Base-by-base conservation (phyloP, 2,329 filamentous ascomycete genomes). In the Aspergillus versicolor region DNA sequence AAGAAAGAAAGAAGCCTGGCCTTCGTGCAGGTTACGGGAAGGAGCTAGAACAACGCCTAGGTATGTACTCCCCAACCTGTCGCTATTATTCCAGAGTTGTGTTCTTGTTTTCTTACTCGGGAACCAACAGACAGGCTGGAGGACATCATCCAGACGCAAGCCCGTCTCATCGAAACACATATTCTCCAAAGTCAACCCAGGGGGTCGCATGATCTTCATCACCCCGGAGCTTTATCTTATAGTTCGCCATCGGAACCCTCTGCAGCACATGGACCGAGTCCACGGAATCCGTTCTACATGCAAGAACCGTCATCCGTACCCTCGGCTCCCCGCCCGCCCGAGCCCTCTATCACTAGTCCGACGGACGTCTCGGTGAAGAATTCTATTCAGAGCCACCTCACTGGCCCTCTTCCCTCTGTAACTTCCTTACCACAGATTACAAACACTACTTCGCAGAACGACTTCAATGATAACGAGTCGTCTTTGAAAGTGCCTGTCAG, bases 1-100 rank as follows among this genome's bases (percentile, higher is more conserved):
- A 84, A 59, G 87, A 88, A 65, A 80, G 87, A 42, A 88, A 89
- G 75, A 89, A 89, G 70, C 86, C 87, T 7, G 87, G 88, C 2
- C 78, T 83, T 38, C 77, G 83, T 30, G 82, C 85, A 64, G 85
- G 84, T 2, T 91, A 91, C 70, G 88, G 88, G 15, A 83, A 88
- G 54, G 88, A 91, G 72, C 75, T 91, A 27, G 88, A 91, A 71
- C 86, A 89, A 65, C 83, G 88, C 38, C 81, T 91, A 41, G 74
- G 75, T 77, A 68, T 45, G 68, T 48, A 4, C 13, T 41, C 22
- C 17, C 6, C 12, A 12, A 30, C 12, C 24, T 15, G 22, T 22
- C 24, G 5, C 27, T 48, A 4, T 15, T 41, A 19, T 22, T 21
- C 9, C 8, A 9, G 9, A 30, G 27, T 30, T n/a, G 22, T 40